phyloP scores from a whole-genome alignment of 1,284 basidiomycete species.

The Rhodotorula sp. region DNA sequence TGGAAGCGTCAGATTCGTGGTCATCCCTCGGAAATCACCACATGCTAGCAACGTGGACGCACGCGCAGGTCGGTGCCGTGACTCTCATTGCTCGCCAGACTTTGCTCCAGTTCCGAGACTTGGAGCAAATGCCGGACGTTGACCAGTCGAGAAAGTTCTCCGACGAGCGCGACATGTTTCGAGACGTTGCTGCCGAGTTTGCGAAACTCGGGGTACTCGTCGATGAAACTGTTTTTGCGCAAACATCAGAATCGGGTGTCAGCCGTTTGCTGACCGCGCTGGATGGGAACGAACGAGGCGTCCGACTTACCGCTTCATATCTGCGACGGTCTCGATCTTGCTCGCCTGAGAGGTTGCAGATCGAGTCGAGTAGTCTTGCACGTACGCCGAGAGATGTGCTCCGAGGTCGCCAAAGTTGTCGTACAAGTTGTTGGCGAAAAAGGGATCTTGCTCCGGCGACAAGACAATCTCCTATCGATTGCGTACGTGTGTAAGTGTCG shows the following conservation, averaged over 20 bases:
- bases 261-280: too few relatives aligned
- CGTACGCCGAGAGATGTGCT: slow-evolving; percentile 86
- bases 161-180: slow-evolving; percentile 95
- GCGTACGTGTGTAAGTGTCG: background rate
- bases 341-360: slow-evolving; percentile 66
- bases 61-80: slow-evolving; percentile 77
- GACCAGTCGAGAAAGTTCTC: slow-evolving; percentile 88
- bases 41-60: background rate
- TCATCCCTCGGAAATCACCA: too few relatives aligned
- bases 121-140: slow-evolving; percentile 80
- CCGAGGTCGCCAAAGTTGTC: slow-evolving; percentile 97
- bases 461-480: slow-evolving; percentile 80
- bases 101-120: slow-evolving; percentile 93
- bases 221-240: slow-evolving; percentile 64
- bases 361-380: slow-evolving; percentile 86
- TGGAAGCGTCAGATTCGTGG: background rate
- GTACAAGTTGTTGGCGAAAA: slow-evolving; percentile 87
- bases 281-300: too few relatives aligned
- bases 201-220: slow-evolving; percentile 96
- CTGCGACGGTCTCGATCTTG: slow-evolving; percentile 89
- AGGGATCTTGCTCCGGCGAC: slow-evolving; percentile 85
- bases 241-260: background rate
- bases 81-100: slow-evolving; percentile 85
- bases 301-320: slow-evolving; percentile 86
- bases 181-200: slow-evolving; percentile 96